phyloP scores from a whole-genome alignment of 371 early-diverging fungal genomes.

The Gilbertella persicaria region DNA sequence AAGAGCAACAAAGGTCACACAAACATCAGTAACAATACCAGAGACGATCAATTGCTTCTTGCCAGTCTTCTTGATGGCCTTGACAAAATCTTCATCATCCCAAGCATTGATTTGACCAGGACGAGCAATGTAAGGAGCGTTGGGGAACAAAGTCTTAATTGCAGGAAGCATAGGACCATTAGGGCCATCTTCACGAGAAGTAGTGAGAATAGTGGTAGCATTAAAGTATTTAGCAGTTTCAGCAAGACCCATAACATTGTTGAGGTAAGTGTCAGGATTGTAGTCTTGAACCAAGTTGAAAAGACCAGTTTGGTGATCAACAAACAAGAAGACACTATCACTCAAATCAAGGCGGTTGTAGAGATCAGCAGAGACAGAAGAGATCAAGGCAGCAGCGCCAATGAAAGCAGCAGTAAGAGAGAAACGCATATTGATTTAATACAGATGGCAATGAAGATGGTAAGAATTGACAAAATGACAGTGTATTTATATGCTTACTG shows the following conservation, averaged over 20 bases:
- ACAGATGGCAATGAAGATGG: neutral
- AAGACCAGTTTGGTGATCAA: constrained; percentile 35
- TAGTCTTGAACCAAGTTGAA: constrained; percentile 27
- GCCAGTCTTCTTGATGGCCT: constrained; percentile 31
- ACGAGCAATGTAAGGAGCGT: constrained; percentile 25
- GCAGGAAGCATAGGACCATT: constrained; percentile 28
- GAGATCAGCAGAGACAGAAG: constrained; percentile 18
- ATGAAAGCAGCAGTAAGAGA: constrained; percentile 20
- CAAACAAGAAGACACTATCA: constrained; percentile 26
- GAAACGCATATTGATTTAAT: constrained; percentile 14
- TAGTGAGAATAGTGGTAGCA: constrained; percentile 24
- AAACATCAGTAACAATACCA: constrained; percentile 38
- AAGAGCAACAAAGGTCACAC: constrained; percentile 31
- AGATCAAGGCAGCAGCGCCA: constrained; percentile 15
- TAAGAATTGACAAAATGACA: neutral
- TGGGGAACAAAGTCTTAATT: constrained; percentile 24
- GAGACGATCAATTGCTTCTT: constrained; percentile 34
- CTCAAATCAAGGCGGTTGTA: constrained; percentile 26
- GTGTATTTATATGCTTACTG: constrained; percentile 1
- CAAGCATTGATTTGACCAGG: constrained; percentile 39
- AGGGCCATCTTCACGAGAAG: constrained; percentile 33
- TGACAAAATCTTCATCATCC: constrained; percentile 25
- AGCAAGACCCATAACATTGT: constrained; percentile 34
- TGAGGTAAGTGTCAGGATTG: constrained; percentile 20
- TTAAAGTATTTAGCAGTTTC: constrained; percentile 29